Evolutionary conservation across 148 eudicot species (phyloP), one percentile per base, ranked within the genome.

Genomic region (Agrostemma githago): DNA sequence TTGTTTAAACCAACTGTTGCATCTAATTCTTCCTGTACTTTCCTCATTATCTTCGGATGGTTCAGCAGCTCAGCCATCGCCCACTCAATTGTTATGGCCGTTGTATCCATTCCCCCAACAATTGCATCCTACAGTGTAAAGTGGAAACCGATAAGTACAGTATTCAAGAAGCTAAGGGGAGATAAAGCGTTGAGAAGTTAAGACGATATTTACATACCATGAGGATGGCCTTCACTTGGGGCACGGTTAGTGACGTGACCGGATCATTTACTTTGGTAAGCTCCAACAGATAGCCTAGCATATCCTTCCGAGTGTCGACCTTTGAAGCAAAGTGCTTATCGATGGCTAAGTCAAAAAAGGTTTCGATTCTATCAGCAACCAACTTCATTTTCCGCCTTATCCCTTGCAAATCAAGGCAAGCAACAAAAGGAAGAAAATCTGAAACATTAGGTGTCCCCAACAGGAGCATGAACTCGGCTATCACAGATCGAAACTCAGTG

Each of bases 381-480:
- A 11, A 42, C 75, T 77, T 77, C 79, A 67, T 77, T 60, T 58
- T 59, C 44, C 60, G 67, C 73, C 54, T 66, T 48, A 88, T 57
- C 62, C 72, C 80, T 37, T 85, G 70, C 2, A 85, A 78, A 69
- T 66, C 64, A 44, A 78, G 82, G 72, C 72, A 60, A 68, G 85
- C 84, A 39, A 88, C 75, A 5, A 44, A 40, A 0, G 89, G 89
- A 19, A 82, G 84, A 46, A 82, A 75, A 62, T 88, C 89, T 4
- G 86, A 85, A 14, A 88, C 17, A 59, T 86, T 88, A 7, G 87
- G 86, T 54, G 62, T 73, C 21, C 54, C 83, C 21, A 83, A 5
- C 3, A 82, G 40, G 2, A 58, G 56, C 4, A 74, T 7, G 7
- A 58, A 59, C 11, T 77, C 75, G 40, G 46, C 37, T 12, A 63